Evolutionary conservation across 1,284 basidiomycete species (phyloP), one percentile per base, ranked within the genome.

Genomic region (Rhodotorula glutinis): DNA sequence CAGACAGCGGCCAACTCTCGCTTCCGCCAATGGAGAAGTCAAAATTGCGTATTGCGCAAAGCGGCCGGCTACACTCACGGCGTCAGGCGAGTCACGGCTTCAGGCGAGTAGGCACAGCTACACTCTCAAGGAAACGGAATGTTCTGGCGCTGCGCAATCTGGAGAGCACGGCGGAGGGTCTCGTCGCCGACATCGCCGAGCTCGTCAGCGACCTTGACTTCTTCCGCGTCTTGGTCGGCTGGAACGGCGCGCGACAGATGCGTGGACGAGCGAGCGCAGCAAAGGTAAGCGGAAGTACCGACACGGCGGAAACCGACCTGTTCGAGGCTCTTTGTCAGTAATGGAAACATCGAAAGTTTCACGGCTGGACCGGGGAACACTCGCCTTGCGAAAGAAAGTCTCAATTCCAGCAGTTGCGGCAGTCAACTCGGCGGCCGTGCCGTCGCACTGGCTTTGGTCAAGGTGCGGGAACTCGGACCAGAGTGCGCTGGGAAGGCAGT

Each of bases 261-360:
- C 23, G 11, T n/a, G 14, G n/a, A 19, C 19, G n/a, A n/a, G 23
- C 23, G 23, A 4, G 53, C 23, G 14, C 38, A 41, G 38, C 53
- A 41, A n/a, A 55, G 27, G 53, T 41, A 55, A 8, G 53, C 9
- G 1, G 53, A 41, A 2, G 38, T 55, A 14, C 53, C 53, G 25
- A 55, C 40, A 19, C 53, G 53, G 38, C 53, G 53, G 40, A 55
- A 27, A 4, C 53, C 53, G n/a, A 40, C 23, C 53, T 55, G 38
- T n/a, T 2, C 1, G 19, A 21, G 29, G n/a, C 14, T 7, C 33
- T 11, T 38, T 38, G 33, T 38, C 17, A 16, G 41, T 17, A 17
- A 43, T 9, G 41, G 41, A 43, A 43, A 17, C 41, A 17, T 9
- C 41, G 41, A 43, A 17, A 44, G 43, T 44, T 38, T 38, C 33